Evolutionary conservation across 164 flowering plant species (phyloP).

Genomic region (Nelumbo lutea): DNA sequence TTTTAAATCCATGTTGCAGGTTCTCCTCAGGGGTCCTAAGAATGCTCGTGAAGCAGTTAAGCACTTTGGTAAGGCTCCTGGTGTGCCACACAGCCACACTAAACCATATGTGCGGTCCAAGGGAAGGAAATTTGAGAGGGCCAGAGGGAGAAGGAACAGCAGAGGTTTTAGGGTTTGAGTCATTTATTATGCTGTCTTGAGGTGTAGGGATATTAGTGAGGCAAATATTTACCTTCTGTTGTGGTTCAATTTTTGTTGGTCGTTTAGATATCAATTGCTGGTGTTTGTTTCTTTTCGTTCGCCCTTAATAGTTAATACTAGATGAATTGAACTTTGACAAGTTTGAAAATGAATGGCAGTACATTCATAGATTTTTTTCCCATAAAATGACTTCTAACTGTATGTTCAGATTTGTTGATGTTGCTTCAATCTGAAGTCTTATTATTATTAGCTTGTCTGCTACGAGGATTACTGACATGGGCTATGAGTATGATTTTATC

Average conservation of each 20-base stretch:
- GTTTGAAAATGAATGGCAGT: too few relatives aligned
- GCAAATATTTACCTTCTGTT: neutral
- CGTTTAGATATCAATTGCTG: neutral
- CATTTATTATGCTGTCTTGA: neutral
- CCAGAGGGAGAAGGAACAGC: conserved; percentile 31
- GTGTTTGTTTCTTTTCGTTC: neutral
- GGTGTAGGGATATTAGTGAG: neutral
- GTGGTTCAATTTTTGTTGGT: neutral
- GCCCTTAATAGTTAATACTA: too few relatives aligned
- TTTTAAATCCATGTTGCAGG: conserved; percentile 11
- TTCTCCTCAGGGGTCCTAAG: conserved; percentile 34
- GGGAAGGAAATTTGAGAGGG: conserved; percentile 32
- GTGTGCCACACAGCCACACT: conserved; percentile 31
- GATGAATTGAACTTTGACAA: too few relatives aligned
- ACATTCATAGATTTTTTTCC: too few relatives aligned
- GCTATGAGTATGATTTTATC: too few relatives aligned
- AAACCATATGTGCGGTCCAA: conserved; percentile 33
- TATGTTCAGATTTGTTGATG: too few relatives aligned
- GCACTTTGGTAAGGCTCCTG: conserved; percentile 33
- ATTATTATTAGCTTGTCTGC: too few relatives aligned
- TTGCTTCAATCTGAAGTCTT: too few relatives aligned
- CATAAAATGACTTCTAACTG: too few relatives aligned
- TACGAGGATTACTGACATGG: too few relatives aligned
- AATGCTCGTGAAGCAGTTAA: conserved; percentile 33
- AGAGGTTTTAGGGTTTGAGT: conserved; percentile 23